Evolutionary conservation across 2,329 filamentous ascomycete species (phyloP).

Genomic region (Diplodia mutila): DNA sequence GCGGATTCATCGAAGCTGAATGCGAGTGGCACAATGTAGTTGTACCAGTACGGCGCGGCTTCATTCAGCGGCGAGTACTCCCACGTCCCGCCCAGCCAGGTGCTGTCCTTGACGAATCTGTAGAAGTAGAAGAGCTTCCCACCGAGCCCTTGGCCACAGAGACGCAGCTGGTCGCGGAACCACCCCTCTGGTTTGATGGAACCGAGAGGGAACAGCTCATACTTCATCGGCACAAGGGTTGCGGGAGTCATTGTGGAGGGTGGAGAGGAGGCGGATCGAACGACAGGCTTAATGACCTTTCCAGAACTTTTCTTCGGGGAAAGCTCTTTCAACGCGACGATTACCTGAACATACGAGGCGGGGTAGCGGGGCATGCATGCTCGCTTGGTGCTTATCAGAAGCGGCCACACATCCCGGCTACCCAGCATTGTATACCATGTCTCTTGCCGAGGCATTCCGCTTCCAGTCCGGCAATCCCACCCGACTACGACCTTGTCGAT

Average conservation of each 20-base stretch:
- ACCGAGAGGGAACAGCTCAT: conserved; percentile 43
- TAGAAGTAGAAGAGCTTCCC: conserved; percentile 61
- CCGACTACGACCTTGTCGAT: background rate
- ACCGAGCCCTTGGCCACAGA: conserved; percentile 56
- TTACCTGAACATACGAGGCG: background rate
- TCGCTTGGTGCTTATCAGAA: background rate
- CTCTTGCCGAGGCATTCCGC: background rate
- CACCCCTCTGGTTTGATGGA: conserved; percentile 52
- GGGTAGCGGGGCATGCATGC: background rate
- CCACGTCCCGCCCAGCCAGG: conserved; percentile 55
- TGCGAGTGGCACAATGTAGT: conserved; percentile 60
- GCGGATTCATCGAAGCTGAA: conserved; percentile 54
- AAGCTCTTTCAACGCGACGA: background rate
- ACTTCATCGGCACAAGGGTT: conserved; percentile 39
- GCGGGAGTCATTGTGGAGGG: background rate
- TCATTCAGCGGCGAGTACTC: conserved; percentile 61
- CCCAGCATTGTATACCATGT: background rate
- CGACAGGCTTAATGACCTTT: too few species aligned
- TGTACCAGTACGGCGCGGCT: conserved; percentile 63
- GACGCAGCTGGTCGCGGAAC: conserved; percentile 54
- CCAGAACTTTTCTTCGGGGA: too few species aligned
- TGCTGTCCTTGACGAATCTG: conserved; percentile 55
- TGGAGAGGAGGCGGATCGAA: background rate
- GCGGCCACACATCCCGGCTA: background rate
- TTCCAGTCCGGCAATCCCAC: background rate